phyloP scores from a whole-genome alignment of 2,329 filamentous ascomycete species.

The Colletotrichum sublineola region DNA sequence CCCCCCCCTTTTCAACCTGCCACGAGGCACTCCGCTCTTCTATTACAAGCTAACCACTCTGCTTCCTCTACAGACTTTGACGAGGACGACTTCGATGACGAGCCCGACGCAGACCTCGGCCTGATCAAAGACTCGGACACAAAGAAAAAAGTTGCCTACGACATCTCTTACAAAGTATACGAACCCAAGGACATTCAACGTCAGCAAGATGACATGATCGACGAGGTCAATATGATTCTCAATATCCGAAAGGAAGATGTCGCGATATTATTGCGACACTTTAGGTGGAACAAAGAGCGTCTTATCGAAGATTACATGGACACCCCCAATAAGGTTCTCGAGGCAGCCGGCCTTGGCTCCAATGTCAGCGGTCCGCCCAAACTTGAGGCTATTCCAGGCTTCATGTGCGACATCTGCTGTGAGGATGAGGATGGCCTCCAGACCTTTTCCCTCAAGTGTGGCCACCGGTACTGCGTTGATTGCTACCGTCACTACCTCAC shows the following conservation, averaged over 20 bases:
- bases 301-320: constrained; percentile 98
- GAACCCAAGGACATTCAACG: constrained; percentile 84
- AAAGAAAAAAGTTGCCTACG: constrained; percentile 80
- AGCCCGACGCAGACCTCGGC: constrained; percentile 68
- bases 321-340: constrained; percentile 80
- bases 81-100: constrained; percentile 68
- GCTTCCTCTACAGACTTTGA: constrained; percentile 64
- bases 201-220: constrained; percentile 87
- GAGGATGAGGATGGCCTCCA: constrained; percentile 83
- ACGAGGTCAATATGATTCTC: constrained; percentile 92
- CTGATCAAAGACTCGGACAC: constrained; percentile 74
- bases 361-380: constrained; percentile 72
- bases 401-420: constrained; percentile 95
- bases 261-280: constrained; percentile 89
- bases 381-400: constrained; percentile 79
- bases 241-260: constrained; percentile 90
- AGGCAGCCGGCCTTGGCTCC: constrained; percentile 84
- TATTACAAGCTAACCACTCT: constrained; percentile 24
- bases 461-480: constrained; percentile 90
- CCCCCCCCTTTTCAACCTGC: background rate
- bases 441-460: constrained; percentile 95
- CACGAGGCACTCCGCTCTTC: constrained; percentile 41
- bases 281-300: constrained; percentile 96
- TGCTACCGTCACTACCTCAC: constrained; percentile 93
- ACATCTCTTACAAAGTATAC: constrained; percentile 87